These are phyloP conservation scores for maize (Zea mays) DNA, from an alignment of 176 grass and related monocot genomes.

Conservation along the genomic window DNA sequence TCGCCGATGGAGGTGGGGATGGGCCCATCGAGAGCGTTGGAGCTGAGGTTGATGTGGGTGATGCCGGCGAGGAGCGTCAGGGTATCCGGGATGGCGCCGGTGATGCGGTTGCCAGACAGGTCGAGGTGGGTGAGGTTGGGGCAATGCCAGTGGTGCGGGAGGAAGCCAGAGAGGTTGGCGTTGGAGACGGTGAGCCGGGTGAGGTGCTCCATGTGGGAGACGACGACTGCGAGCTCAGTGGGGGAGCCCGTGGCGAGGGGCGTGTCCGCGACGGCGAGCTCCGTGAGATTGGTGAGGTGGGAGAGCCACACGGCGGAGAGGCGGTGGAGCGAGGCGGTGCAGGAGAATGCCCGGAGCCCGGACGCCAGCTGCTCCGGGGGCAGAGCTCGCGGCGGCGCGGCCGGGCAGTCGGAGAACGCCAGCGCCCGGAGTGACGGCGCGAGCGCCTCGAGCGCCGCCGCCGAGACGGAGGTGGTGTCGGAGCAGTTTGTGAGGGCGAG, in stretches of 20 bases:
- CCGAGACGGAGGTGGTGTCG: constrained; percentile 61
- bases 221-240: constrained; percentile 53
- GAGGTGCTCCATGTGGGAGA: constrained; percentile 75
- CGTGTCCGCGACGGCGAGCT: constrained; percentile 61
- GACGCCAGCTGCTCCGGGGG: constrained; percentile 55
- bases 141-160: constrained; percentile 90
- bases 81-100: constrained; percentile 61
- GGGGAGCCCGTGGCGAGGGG: constrained; percentile 47
- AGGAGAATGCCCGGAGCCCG: constrained; percentile 65
- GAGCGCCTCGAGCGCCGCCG: constrained; percentile 62
- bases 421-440: constrained; percentile 59
- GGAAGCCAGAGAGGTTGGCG: constrained; percentile 70
- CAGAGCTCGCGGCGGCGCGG: constrained; percentile 52
- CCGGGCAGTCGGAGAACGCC: constrained; percentile 59
- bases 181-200: constrained; percentile 57
- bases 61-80: constrained; percentile 68
- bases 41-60: constrained; percentile 72
- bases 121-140: constrained; percentile 76
- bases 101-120: constrained; percentile 79
- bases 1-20: constrained; percentile 76
- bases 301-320: constrained; percentile 74
- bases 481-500: constrained; percentile 83
- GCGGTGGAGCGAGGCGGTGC: constrained; percentile 58
- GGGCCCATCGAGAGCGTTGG: constrained; percentile 64
- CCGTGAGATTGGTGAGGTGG: constrained; percentile 71